A percentile compares a stretch with the other conserved stretches of the same genome.
Evolutionary conservation across 1,284 basidiomycete species (phyloP).

Genomic region (Inonotus hispidus): DNA sequence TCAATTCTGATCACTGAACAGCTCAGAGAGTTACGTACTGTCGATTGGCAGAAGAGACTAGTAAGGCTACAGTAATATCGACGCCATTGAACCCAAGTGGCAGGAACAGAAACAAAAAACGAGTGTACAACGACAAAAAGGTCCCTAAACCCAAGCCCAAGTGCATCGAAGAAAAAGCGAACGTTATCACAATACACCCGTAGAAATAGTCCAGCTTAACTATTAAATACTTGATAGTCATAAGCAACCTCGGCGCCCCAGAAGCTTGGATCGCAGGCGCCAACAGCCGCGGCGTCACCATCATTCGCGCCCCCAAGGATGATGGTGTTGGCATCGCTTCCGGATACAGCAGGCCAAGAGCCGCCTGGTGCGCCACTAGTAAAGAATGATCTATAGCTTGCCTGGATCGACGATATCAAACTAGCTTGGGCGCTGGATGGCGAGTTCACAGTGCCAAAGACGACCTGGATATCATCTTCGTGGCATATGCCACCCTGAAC

Average conservation of each 20-base stretch:
- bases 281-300: constrained; percentile 39
- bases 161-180: background rate
- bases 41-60: background rate
- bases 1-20: background rate
- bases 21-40: background rate
- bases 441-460: constrained; percentile 64
- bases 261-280: constrained; percentile 56
- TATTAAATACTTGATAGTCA: constrained; percentile 58
- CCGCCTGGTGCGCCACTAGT: constrained; percentile 46
- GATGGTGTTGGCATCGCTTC: constrained; percentile 45
- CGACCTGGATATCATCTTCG: constrained; percentile 69
- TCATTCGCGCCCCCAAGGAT: constrained; percentile 44
- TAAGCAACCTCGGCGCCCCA: constrained; percentile 60
- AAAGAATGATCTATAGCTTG: constrained; percentile 64
- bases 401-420: constrained; percentile 59
- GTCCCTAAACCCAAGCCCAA: background rate
- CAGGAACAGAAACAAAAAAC: background rate
- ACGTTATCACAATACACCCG: background rate
- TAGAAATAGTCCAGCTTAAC: background rate
- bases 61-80: background rate
- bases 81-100: background rate
- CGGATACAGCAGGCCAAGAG: constrained; percentile 47
- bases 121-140: background rate
- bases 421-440: constrained; percentile 52
- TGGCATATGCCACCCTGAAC: constrained; percentile 58